Percentiles rank a stretch among this genome's conserved stretches.
Evolutionary conservation across 257 asterid genomes (phyloP).

Genomic region (Avicennia marina): DNA sequence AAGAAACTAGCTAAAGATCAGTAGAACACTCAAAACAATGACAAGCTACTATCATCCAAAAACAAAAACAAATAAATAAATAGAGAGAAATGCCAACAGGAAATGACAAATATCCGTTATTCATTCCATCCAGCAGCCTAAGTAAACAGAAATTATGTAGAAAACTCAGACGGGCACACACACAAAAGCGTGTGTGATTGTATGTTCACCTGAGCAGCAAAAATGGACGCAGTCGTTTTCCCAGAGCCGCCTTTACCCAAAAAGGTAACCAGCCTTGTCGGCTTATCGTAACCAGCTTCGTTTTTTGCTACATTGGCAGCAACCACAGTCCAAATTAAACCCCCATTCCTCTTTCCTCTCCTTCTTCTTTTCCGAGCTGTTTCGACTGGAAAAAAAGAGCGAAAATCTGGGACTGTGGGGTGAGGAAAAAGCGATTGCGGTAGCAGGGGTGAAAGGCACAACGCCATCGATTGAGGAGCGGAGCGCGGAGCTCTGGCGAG

Average conservation of each 20-base stretch:
- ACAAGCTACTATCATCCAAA: neutral
- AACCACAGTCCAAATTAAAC: conserved; percentile 27
- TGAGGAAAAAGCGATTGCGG: conserved; percentile 16
- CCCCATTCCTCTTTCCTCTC: conserved; percentile 25
- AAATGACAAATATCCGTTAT: neutral
- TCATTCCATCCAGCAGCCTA: neutral
- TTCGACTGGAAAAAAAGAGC: conserved; percentile 22
- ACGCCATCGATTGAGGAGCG: conserved; percentile 26
- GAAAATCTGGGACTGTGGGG: conserved; percentile 9
- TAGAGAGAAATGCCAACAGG: neutral
- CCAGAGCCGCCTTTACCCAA: conserved; percentile 98
- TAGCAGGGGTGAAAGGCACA: conserved; percentile 20
- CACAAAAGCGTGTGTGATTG: neutral
- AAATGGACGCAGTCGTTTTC: conserved; percentile 79
- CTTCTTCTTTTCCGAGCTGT: conserved; percentile 13
- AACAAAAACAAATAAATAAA: neutral
- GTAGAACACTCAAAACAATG: neutral
- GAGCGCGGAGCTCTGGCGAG: conserved; percentile 8
- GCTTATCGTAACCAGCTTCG: conserved; percentile 26
- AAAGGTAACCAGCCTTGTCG: conserved; percentile 74
- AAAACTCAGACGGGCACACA: neutral
- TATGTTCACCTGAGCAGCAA: conserved; percentile 87
- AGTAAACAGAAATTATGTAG: neutral
- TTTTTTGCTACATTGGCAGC: conserved; percentile 34
- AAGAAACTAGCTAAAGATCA: neutral